Evolutionary conservation across 2,329 filamentous ascomycete species (phyloP).

Genomic region (Colletotrichum orbiculare): DNA sequence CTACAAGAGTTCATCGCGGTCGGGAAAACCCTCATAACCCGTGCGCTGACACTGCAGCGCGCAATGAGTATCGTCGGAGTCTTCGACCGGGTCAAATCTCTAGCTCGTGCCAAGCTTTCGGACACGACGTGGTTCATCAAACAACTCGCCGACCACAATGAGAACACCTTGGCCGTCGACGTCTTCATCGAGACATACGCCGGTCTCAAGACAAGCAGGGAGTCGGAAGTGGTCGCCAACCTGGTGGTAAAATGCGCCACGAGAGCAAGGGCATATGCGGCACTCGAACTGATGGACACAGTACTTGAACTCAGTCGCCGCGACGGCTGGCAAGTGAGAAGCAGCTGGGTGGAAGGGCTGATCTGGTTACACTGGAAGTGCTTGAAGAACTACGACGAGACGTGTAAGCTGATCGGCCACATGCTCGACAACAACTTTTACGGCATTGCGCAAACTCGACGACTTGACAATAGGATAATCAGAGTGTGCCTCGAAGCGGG

Average conservation of each 20-base stretch:
- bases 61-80: not conserved
- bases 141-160: conserved; percentile 8
- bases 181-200: conserved; percentile 23
- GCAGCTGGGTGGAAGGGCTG: conserved; percentile 8
- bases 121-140: conserved; percentile 22
- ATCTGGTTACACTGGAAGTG: conserved; percentile 20
- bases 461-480: conserved; percentile 27
- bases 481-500: conserved; percentile 30
- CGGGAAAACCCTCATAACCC: conserved; percentile 15
- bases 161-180: conserved; percentile 30
- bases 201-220: not conserved
- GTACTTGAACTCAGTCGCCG: conserved; percentile 15
- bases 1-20: conserved; percentile 11
- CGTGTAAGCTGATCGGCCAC: conserved; percentile 20
- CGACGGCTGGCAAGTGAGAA: conserved; percentile 19
- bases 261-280: conserved; percentile 20
- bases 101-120: not conserved
- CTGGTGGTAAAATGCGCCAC: conserved; percentile 18
- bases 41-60: conserved; percentile 4
- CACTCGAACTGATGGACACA: conserved; percentile 20
- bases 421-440: conserved; percentile 22
- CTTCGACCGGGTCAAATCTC: conserved; percentile 18
- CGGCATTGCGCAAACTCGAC: conserved; percentile 17
- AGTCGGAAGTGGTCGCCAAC: conserved; percentile 12
- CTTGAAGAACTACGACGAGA: conserved; percentile 8